phyloP scores from a whole-genome alignment of 306 rosid genomes.

The Malus sylvestris region DNA sequence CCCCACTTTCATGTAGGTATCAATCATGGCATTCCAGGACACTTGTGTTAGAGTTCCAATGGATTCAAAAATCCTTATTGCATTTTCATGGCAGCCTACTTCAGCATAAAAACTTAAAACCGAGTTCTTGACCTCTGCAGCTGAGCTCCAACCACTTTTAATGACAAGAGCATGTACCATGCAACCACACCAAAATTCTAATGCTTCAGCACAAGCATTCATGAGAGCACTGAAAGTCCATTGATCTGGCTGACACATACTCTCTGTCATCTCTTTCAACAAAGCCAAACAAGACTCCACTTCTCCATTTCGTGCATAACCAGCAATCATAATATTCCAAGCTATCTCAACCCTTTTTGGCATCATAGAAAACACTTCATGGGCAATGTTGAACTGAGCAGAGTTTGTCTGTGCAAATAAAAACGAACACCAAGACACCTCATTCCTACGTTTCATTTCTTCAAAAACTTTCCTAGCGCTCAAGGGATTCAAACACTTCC shows the following conservation, averaged over 20 bases:
- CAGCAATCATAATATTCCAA: constrained; percentile 66
- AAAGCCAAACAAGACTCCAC: constrained; percentile 41
- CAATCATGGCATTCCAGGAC: constrained; percentile 76
- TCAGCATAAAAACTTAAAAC: constrained; percentile 60
- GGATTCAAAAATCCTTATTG: constrained; percentile 41
- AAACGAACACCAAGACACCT: constrained; percentile 69
- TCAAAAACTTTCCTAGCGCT: constrained; percentile 57
- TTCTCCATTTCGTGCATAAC: constrained; percentile 48
- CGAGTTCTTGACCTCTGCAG: constrained; percentile 59
- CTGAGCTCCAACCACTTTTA: constrained; percentile 62
- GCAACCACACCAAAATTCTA: constrained; percentile 36
- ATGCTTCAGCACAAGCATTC: constrained; percentile 52
- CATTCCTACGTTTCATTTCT: constrained; percentile 46
- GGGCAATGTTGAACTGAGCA: constrained; percentile 31
- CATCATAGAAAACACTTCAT: constrained; percentile 42
- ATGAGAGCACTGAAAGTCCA: constrained; percentile 71
- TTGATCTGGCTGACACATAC: constrained; percentile 47
- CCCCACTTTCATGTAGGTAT: constrained; percentile 74
- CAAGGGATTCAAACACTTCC: constrained; percentile 51
- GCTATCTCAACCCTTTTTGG: constrained; percentile 56
- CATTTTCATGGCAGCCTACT: constrained; percentile 44
- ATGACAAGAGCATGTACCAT: constrained; percentile 55
- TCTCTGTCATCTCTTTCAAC: constrained; percentile 54
- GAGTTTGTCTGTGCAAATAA: constrained; percentile 55
- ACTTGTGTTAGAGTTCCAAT: constrained; percentile 43